Evolutionary conservation across 257 asterid species (phyloP), one percentile per base, ranked within the genome.

Genomic region (Cordia subcordata): DNA sequence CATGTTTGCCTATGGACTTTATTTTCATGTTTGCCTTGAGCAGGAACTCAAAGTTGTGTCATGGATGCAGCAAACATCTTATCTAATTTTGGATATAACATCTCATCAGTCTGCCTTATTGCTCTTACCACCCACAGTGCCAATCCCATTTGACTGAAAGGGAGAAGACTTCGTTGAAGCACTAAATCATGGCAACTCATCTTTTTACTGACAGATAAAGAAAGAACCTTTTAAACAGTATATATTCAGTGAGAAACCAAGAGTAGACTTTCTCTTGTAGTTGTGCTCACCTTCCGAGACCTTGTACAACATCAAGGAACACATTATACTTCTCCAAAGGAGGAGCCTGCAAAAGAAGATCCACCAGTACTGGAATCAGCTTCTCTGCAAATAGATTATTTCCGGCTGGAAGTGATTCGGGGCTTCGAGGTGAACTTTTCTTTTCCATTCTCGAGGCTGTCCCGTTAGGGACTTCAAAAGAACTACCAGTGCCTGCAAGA

Each of bases 221-320:
- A 15, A 46, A 35, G 46, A 13, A 37, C n/a, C 47, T 33, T 32
- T 50, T n/a, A 47, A 0, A 19, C 21, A 23, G 42, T 20, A 33
- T n/a, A 60, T 60, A 35, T 10, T 18, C 10, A 55, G 5, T 49
- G 9, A 21, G 11, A 22, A 63, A 38, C 33, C 21, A 40, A 52
- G 42, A 53, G 49, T 18, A 58, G 32, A 27, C n/a, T 21, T 13
- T 49, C 57, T 57, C 58, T 51, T 23, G 40, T 61, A 45, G 57
- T n/a, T n/a, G 65, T 51, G 67, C 87, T 82, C 77, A 92, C 99
- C 99, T 92, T 82, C 99, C 99, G 68, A 92, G 79, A 62, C 85
- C 77, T 81, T 79, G 93, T 70, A 92, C 80, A 65, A 86, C 68
- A 66, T 82, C 86, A 61, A 95, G 82, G 16, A 74, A 76, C 40